Percentiles rank a stretch among this genome's conserved stretches.
These are phyloP conservation scores for Ophiosphaerella korrae DNA, from an alignment of 2,329 filamentous ascomycete species.

Conservation along the genomic window DNA sequence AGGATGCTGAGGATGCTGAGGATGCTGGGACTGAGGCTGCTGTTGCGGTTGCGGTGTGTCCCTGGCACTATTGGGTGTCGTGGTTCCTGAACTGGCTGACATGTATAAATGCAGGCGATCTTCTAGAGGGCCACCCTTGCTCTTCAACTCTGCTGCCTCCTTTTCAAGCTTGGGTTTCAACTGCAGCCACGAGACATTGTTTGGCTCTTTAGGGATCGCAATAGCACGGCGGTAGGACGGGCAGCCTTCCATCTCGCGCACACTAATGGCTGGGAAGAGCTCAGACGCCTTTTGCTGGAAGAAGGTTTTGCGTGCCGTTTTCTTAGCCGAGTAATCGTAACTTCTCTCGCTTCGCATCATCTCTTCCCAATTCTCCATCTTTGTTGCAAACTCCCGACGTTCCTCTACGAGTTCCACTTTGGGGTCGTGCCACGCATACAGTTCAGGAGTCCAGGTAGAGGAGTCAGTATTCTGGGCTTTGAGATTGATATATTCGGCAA, in stretches of 20 bases:
- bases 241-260: slow-evolving; percentile 44
- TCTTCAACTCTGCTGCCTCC: slow-evolving; percentile 32
- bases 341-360: slow-evolving; percentile 34
- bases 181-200: slow-evolving; percentile 43
- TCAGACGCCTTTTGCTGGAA: slow-evolving; percentile 46
- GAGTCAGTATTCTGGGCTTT: slow-evolving; percentile 20
- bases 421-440: slow-evolving; percentile 25
- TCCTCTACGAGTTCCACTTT: slow-evolving; percentile 36
- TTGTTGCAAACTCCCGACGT: slow-evolving; percentile 38
- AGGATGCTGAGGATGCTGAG: background rate
- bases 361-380: slow-evolving; percentile 48
- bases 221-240: slow-evolving; percentile 47
- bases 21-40: slow-evolving; percentile 7
- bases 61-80: slow-evolving; percentile 22
- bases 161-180: slow-evolving; percentile 45
- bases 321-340: slow-evolving; percentile 38
- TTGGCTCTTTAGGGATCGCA: slow-evolving; percentile 47
- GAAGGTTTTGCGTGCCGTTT: slow-evolving; percentile 40
- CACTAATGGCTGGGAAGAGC: slow-evolving; percentile 44
- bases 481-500: slow-evolving; percentile 26
- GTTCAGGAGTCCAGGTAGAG: slow-evolving; percentile 25
- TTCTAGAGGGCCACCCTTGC: slow-evolving; percentile 10
- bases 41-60: slow-evolving; percentile 1
- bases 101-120: slow-evolving; percentile 9
- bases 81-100: slow-evolving; percentile 23